Percentiles rank a stretch among this genome's conserved stretches.
Conservation (phyloP, 768 basidiomycete genomes). For the Podaxis mareebaensis region DNA sequence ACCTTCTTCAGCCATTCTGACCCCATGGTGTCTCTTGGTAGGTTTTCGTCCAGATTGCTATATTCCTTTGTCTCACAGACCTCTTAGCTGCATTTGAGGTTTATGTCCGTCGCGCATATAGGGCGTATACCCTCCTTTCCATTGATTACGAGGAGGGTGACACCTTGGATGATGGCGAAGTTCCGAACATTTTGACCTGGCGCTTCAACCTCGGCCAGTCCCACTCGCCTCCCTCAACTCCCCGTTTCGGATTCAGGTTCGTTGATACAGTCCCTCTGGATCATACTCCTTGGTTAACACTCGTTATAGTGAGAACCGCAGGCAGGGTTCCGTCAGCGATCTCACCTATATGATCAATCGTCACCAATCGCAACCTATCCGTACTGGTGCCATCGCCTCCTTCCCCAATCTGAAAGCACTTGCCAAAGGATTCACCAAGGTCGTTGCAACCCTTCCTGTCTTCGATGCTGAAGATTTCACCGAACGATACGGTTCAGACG, state of each 20-base stretch:
- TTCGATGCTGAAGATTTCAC: slow-evolving; percentile 73
- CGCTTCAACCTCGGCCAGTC: slow-evolving; percentile 92
- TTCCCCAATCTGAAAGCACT: slow-evolving; percentile 77
- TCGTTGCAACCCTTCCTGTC: slow-evolving; percentile 69
- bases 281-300: neutral
- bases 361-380: slow-evolving; percentile 84
- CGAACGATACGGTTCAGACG: slow-evolving; percentile 71
- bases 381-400: slow-evolving; percentile 89
- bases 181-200: slow-evolving; percentile 84
- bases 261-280: slow-evolving; percentile 16
- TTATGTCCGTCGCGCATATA: slow-evolving; percentile 94
- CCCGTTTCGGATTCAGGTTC: slow-evolving; percentile 57
- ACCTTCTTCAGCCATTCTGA: slow-evolving; percentile 92
- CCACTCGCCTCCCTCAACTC: slow-evolving; percentile 84
- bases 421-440: slow-evolving; percentile 70
- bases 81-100: slow-evolving; percentile 87
- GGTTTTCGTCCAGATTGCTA: slow-evolving; percentile 23
- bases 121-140: slow-evolving; percentile 87
- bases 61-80: slow-evolving; percentile 8
- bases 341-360: slow-evolving; percentile 89
- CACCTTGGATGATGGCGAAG: slow-evolving; percentile 78
- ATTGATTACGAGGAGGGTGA: slow-evolving; percentile 96
- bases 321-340: slow-evolving; percentile 94
- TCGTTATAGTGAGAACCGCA: slow-evolving; percentile 54
- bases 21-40: slow-evolving; percentile 80